Evolutionary conservation across 225 moss, liverwort and hornwort genomes (phyloP), one percentile per base, ranked within the genome.

Genomic region (Asterella californica): DNA sequence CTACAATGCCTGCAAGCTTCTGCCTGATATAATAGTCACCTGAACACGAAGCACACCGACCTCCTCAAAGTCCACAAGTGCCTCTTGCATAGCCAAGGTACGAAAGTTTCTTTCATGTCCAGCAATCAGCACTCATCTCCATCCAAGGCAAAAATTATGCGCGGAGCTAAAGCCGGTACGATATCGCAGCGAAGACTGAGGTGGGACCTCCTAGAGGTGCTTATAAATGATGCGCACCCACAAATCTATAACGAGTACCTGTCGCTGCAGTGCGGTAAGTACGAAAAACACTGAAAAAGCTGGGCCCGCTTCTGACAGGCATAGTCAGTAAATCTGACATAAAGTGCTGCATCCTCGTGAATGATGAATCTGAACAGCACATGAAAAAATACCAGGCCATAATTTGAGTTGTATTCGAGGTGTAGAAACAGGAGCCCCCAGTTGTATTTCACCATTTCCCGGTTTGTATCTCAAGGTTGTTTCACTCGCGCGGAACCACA

Each of bases 291-390:
- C 1, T 33, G 10, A 11, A 65, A 30, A 65, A 14, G 15, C 2
- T 15, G 32, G 65, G 30, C 65, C 65, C 65, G 65, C 65, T 57
- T 14, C 65, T 65, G 65, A 65, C 65, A 65, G 30, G 65, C 30
- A 65, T 33, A 65, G 27, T 61, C 27, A 0, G n/a, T 61, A 61
- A 2, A 21, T 61, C 61, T 61, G 61, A 61, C 61, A 61, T 27
- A 61, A 10, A 61, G 61, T 25, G 61, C 27, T 9, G 19, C 19
- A 61, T 61, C 61, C 61, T 61, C 61, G n/a, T 61, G 61, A 2
- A 33, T 30, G 29, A 10, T 65, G 32, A 65, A 32, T 22, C 9
- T 9, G n/a, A 63, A 30, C 12, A n/a, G n/a, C 1, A n/a, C 63
- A 27, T 15, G 10, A 27, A 29, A 9, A 12, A 30, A 63, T 27